phyloP scores from a whole-genome alignment of 805 yeast genomes.

The Ascoidea rubescens region DNA sequence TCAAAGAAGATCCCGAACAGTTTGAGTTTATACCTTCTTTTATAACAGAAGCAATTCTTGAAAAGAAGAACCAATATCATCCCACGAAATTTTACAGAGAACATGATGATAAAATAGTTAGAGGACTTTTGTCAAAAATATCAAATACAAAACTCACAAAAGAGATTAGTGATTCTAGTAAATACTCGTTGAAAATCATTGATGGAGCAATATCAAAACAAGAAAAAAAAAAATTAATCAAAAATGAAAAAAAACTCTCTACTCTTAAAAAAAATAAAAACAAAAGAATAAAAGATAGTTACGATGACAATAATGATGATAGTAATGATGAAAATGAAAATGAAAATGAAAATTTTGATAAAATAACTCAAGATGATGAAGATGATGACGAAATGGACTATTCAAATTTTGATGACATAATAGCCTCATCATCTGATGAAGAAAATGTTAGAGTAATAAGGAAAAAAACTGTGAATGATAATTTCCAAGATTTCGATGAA shows the following conservation, averaged over 20 bases:
- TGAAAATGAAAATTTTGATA: not conserved
- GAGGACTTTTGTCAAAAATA: conserved; percentile 32
- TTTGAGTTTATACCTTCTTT: conserved; percentile 23
- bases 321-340: conserved; percentile 10
- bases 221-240: conserved; percentile 27
- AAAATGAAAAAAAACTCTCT: conserved; percentile 21
- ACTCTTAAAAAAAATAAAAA: conserved; percentile 18
- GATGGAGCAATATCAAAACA: conserved; percentile 29
- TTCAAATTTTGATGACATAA: conserved; percentile 21
- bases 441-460: conserved; percentile 20
- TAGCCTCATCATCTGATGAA: conserved; percentile 30
- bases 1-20: conserved; percentile 4
- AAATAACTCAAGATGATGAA: not conserved
- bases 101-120: conserved; percentile 16
- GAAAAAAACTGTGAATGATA: conserved; percentile 31
- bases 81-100: conserved; percentile 33
- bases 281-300: conserved; percentile 15
- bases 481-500: conserved; percentile 55
- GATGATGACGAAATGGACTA: conserved; percentile 12
- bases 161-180: conserved; percentile 15
- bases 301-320: conserved; percentile 14
- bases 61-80: conserved; percentile 21
- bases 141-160: conserved; percentile 31
- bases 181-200: conserved; percentile 27
- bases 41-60: conserved; percentile 18